Evolutionary conservation across 2,329 filamentous ascomycete species (phyloP), one percentile per base, ranked within the genome.

Genomic region (Fusarium sp.): DNA sequence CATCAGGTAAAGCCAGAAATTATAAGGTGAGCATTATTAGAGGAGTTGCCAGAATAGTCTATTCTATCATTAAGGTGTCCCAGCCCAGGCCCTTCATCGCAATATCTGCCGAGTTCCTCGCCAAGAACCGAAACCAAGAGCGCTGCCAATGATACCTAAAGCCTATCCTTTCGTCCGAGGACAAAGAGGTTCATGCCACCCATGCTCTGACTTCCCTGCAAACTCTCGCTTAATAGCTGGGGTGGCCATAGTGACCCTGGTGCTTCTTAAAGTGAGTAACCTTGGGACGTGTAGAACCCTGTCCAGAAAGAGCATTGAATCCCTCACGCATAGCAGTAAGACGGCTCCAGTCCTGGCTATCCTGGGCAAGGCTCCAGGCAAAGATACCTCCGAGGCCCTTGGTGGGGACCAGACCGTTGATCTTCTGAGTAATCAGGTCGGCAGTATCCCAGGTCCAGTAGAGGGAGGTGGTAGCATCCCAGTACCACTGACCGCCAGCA

Each of bases 361-460:
- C 88, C 73, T 88, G 84, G 1, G 82, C 87, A 66, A 90, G 75
- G 38, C 84, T 86, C 88, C 88, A 90, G 0, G 85, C 87, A 80
- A 89, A 85, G 10, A 87, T 83, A 6, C 88, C 87, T 5, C 87
- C 87, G 2, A 89, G 75, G 0, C 79, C 79, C 64, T 83, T 81
- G 20, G 79, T 77, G 24, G 77, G 73, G 12, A 62, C 61, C 24
- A 88, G 80, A 49, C 88, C 85, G 2, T 83, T 75, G 1, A 89
- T 86, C 80, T 90, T 90, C 51, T 79, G 67, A 1, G 75, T 38
- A 29, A 90, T 86, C 2, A 86, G 79, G n/a, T 83, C 81, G 0
- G 85, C 80, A 1, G 85, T 88, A 62, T 90, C 88, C 86, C 86
- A 90, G 2, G 86, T 86, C 88, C 87, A 90, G 80, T 87, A 90